phyloP scores from a whole-genome alignment of 257 asterid genomes.

The Solanum commersonii region DNA sequence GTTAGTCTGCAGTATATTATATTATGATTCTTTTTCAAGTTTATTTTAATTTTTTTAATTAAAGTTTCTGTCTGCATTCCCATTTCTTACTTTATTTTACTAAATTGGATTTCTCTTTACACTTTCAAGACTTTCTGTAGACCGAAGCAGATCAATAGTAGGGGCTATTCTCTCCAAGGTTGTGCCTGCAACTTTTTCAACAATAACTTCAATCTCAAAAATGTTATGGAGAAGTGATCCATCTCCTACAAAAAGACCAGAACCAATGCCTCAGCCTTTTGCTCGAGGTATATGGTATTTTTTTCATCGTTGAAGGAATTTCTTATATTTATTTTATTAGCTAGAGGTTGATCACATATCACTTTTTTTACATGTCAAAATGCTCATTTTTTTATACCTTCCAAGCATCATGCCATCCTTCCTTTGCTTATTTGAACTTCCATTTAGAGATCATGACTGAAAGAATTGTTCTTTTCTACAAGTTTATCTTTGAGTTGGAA shows the following conservation, averaged over 20 bases:
- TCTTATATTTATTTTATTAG: not conserved
- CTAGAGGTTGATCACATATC: not conserved
- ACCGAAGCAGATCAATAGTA: conserved; percentile 77
- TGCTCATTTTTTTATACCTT: not conserved
- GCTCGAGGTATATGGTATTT: conserved; percentile 54
- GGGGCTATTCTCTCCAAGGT: conserved; percentile 96
- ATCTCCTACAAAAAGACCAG: conserved; percentile 41
- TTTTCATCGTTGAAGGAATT: not conserved
- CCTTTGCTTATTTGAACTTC: not conserved
- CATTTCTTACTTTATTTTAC: not conserved
- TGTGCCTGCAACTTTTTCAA: conserved; percentile 90
- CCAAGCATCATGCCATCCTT: not conserved
- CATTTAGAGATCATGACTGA: not conserved
- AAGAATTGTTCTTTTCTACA: not conserved
- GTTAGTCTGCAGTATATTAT: conserved; percentile 28
- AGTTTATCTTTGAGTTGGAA: not conserved
- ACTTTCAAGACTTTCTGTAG: conserved; percentile 72
- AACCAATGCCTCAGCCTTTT: conserved; percentile 68
- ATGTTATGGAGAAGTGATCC: conserved; percentile 81
- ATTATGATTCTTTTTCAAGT: not conserved
- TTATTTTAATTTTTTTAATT: not conserved
- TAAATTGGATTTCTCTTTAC: conserved; percentile 10
- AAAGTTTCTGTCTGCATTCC: not conserved
- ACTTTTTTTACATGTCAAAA: not conserved
- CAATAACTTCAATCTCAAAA: conserved; percentile 78